Percentiles rank a stretch among this genome's conserved stretches.
These are phyloP conservation scores for Saksenaea oblongispora DNA, from an alignment of 371 early-diverging fungal species.

Conservation along the genomic window DNA sequence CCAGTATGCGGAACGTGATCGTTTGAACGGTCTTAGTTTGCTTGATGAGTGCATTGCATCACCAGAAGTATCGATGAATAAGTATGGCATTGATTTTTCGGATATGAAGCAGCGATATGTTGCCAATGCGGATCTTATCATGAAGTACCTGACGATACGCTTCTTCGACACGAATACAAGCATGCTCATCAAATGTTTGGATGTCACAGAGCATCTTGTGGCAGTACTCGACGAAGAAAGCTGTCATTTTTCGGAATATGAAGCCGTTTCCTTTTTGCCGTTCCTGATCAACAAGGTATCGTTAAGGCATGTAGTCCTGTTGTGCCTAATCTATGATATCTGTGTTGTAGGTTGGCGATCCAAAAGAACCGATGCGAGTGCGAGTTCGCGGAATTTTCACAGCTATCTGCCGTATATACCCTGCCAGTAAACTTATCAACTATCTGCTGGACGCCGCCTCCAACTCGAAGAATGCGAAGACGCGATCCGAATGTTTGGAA, in stretches of 20 bases:
- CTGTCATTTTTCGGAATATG: constrained; percentile 74
- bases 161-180: constrained; percentile 90
- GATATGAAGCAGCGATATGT: constrained; percentile 59
- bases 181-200: constrained; percentile 79
- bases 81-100: constrained; percentile 49
- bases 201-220: constrained; percentile 73
- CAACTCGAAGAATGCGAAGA: constrained; percentile 79
- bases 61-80: constrained; percentile 37
- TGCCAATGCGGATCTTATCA: constrained; percentile 72
- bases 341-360: constrained; percentile 63
- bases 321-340: neutral
- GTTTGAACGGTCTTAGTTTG: constrained; percentile 61
- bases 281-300: constrained; percentile 69
- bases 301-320: neutral
- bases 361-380: constrained; percentile 77
- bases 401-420: constrained; percentile 68
- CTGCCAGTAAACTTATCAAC: constrained; percentile 76
- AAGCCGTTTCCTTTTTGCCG: constrained; percentile 78
- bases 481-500: constrained; percentile 83
- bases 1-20: constrained; percentile 83
- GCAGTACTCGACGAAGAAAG: constrained; percentile 61
- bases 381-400: constrained; percentile 69
- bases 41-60: constrained; percentile 68
- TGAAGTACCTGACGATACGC: constrained; percentile 84
- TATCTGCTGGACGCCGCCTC: constrained; percentile 70